Base-by-base conservation (phyloP, 441 rosid genomes). In the Euphorbia celastroides region DNA sequence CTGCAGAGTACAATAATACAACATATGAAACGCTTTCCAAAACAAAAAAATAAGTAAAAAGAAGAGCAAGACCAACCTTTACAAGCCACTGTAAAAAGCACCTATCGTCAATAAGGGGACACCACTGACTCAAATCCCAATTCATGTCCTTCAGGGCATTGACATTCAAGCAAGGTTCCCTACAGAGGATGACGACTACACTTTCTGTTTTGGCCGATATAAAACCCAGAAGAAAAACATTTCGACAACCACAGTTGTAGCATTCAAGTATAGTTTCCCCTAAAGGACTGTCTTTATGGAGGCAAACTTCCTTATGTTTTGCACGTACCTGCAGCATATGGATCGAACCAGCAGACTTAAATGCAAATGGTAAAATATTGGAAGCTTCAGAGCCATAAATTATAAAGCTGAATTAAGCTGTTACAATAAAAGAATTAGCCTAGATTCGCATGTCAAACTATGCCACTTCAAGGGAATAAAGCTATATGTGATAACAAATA, bases 91-190 rank as follows among this genome's bases (percentile, higher is more conserved):
- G 97, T 66, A 92, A 78, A 75, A 95, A 95, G 79, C 99, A 95
- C 75, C 99, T 87, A 77, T 95, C 99, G 70, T 95, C 99, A 75
- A 95, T 95, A 74, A 95, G 82, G 64, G 99, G 97, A 57, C 97
- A 92, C 99, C 98, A 95, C 73, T 95, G 98, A 80, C 99, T 95
- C 70, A 92, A 79, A 78, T 95, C 99, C 99, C 99, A 95, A 62
- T 92, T 92, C 99, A 95, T 90, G 84, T 95, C 99, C 83, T 95
- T 95, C 84, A 95, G 72, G 52, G 99, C 98, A 81, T 95, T 95
- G 22, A 92, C 97, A 71, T 80, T 95, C 81, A 95, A 84, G 78
- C 99, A 95, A 34, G 99, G 98, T 70, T 92, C 99, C 80, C 99
- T 85, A 74, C 99, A 95, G 4, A 95, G 93, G 74, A 95, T 96